Evolutionary conservation across 2,329 filamentous ascomycete species (phyloP).

Genomic region (Neofusicoccum parvum): DNA sequence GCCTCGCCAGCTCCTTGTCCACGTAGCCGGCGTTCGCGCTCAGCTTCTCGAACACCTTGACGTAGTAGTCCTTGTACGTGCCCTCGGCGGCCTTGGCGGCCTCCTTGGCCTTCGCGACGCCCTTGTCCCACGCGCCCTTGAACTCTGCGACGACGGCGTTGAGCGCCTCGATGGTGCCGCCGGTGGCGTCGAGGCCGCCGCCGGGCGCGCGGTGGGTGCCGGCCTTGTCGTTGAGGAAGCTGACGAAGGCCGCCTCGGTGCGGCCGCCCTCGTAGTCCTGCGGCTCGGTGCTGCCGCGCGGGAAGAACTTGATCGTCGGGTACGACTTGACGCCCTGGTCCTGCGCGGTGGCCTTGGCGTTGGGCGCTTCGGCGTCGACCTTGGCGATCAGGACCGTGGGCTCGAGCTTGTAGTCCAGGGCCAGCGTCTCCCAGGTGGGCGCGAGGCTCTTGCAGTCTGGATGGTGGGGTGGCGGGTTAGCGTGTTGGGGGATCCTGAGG

Average conservation of each 20-base stretch:
- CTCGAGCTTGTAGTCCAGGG: constrained; percentile 78
- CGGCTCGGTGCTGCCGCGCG: constrained; percentile 74
- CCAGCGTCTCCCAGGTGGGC: constrained; percentile 85
- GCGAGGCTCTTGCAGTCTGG: constrained; percentile 95
- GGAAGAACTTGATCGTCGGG: constrained; percentile 98
- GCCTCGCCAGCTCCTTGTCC: constrained; percentile 79
- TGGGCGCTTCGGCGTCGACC: constrained; percentile 88
- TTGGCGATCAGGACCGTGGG: constrained; percentile 84
- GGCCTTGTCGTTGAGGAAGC: constrained; percentile 84
- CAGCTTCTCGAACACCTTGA: constrained; percentile 87
- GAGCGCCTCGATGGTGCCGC: constrained; percentile 79
- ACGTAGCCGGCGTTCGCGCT: constrained; percentile 75
- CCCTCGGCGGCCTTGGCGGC: constrained; percentile 54
- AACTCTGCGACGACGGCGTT: constrained; percentile 77
- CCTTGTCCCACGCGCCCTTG: constrained; percentile 61
- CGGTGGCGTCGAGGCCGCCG: constrained; percentile 74
- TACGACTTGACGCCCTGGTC: constrained; percentile 81
- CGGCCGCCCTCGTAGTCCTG: constrained; percentile 76
- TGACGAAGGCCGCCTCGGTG: constrained; percentile 72
- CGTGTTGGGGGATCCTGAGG: background rate
- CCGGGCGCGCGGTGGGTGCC: constrained; percentile 83
- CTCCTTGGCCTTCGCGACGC: constrained; percentile 72
- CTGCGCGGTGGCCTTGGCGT: constrained; percentile 75
- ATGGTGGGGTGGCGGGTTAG: no score
- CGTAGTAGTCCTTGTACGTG: constrained; percentile 91